Base-by-base conservation (phyloP, 257 asterid genomes). In the Phtheirospermum japonicum region DNA sequence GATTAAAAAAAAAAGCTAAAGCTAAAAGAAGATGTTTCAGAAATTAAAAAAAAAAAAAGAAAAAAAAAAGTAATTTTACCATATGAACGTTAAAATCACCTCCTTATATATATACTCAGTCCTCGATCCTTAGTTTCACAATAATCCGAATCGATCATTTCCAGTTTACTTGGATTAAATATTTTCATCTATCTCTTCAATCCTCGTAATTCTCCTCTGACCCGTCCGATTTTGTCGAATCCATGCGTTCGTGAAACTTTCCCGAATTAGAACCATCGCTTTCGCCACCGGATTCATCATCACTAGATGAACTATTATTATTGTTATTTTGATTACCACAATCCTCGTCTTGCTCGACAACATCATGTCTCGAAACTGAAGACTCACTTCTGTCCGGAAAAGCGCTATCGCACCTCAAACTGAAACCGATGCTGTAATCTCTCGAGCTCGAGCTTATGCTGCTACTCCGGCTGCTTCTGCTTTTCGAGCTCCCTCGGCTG, bases 401-500 rank as follows among this genome's bases (percentile, higher is more conserved):
- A 39, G 46, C 28, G 55, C 69, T 67, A 8, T 73, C 77, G 19
- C 63, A 48, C 50, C 77, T 67, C 68, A 63, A 52, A 54, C 77
- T 63, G 66, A 62, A 73, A 10, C 73, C 78, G 1, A 28, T 14
- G 13, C 67, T 73, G 4, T 33, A 58, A 43, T 32, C 59, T 12
- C 54, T 61, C 2, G 80, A 71, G 42, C 65, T 51, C 0, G 62
- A 17, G 56, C 68, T 66, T 54, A 36, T 63, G 40, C 46, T 30
- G 16, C 57, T 57, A 48, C 28, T 23, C 3, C 56, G 43, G 43
- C 65, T 59, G 10, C 10, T 30, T 7, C 28, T 23, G 43, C 73
- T 71, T 9, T 31, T 71, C 42, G 82, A 57, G 30, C 30, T 20
- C 45, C 36, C 18, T 43, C 58, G 48, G 40, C 67, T 61, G n/a